Conservation (phyloP, 495 filamentous ascomycete genomes). For the Xylaria scruposa region DNA sequence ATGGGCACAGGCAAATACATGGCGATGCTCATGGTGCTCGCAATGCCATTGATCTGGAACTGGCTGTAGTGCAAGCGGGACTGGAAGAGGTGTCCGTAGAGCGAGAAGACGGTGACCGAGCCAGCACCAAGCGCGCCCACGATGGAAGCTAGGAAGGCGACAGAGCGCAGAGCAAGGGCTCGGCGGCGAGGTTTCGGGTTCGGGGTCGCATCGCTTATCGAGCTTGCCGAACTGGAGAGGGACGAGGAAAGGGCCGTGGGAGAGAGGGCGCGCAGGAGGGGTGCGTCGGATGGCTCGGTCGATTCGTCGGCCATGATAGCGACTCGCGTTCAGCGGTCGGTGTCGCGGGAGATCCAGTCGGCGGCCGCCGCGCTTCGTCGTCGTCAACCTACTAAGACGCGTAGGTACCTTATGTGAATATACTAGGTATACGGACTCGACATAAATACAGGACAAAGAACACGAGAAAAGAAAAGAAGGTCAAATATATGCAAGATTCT, state of each 20-base stretch:
- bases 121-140: conserved; percentile 73
- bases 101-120: conserved; percentile 84
- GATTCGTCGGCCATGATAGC: conserved; percentile 23
- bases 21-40: conserved; percentile 80
- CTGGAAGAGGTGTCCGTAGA: conserved; percentile 90
- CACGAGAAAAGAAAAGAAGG: neutral
- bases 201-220: conserved; percentile 41
- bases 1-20: conserved; percentile 89
- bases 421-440: neutral
- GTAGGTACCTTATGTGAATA: neutral
- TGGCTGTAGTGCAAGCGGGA: conserved; percentile 84
- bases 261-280: conserved; percentile 41
- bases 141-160: conserved; percentile 51
- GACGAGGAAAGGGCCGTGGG: conserved; percentile 45
- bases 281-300: conserved; percentile 34
- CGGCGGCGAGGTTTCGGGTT: conserved; percentile 31
- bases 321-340: conserved; percentile 2
- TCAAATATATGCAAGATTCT: neutral
- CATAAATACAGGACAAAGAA: conserved; percentile 1
- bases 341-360: neutral
- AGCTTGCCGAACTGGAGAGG: conserved; percentile 42
- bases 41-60: conserved; percentile 86
- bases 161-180: conserved; percentile 39
- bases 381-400: neutral
- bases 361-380: neutral